phyloP scores from a whole-genome alignment of 306 rosid genomes.

The Abrus pulchellus region DNA sequence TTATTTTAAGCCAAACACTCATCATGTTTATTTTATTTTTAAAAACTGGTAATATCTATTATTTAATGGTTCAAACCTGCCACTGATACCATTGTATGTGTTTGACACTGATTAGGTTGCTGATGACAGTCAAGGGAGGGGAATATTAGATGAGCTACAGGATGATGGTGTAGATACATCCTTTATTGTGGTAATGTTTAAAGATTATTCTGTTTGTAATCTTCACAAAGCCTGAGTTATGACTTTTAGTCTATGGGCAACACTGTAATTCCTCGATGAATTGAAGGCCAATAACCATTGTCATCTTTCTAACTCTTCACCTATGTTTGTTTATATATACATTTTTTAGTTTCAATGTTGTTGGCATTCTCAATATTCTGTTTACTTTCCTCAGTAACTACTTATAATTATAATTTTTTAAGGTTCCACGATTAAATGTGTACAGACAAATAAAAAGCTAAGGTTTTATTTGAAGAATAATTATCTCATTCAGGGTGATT shows the following conservation, averaged over 20 bases:
- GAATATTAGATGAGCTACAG: constrained; percentile 74
- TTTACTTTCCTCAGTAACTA: constrained; percentile 37
- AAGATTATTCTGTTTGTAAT: constrained; percentile 11
- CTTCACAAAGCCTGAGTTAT: constrained; percentile 26
- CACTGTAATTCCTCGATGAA: not conserved
- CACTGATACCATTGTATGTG: constrained; percentile 34
- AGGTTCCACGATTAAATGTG: constrained; percentile 6
- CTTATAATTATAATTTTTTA: not conserved
- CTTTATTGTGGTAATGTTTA: constrained; percentile 67
- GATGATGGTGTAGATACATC: constrained; percentile 89
- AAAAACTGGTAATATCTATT: not conserved
- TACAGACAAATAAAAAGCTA: not conserved
- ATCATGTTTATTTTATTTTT: not conserved
- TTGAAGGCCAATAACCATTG: constrained; percentile 1
- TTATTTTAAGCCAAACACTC: not conserved
- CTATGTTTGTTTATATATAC: not conserved
- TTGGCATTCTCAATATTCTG: constrained; percentile 38
- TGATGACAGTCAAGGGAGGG: constrained; percentile 84
- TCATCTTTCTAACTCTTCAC: constrained; percentile 5
- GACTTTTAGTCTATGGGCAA: constrained; percentile 4
- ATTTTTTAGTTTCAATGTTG: not conserved
- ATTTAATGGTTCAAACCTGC: constrained; percentile 21
- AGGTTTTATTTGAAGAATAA: not conserved
- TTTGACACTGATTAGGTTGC: constrained; percentile 65
- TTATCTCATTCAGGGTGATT: not conserved